Percentiles rank a stretch among this genome's conserved stretches.
phyloP scores from a whole-genome alignment of 306 rosid species.

The Dalbergia cultrata region DNA sequence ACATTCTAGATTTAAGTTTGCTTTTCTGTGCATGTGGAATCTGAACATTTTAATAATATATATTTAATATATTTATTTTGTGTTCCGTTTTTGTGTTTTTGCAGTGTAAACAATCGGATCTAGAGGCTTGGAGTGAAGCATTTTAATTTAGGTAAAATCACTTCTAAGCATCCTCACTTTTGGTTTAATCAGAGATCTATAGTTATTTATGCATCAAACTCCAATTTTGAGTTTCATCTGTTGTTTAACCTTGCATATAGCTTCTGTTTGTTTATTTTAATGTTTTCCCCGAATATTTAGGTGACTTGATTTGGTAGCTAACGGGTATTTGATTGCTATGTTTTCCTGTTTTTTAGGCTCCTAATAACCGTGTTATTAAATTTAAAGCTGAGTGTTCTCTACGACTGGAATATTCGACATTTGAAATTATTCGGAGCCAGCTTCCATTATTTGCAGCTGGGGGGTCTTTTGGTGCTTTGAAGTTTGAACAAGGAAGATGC shows the following conservation, averaged over 20 bases:
- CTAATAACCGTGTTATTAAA: conserved; percentile 50
- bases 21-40: conserved; percentile 41
- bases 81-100: conserved; percentile 41
- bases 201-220: conserved; percentile 36
- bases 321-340: conserved; percentile 63
- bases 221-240: conserved; percentile 42
- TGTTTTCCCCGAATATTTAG: conserved; percentile 59
- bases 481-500: conserved; percentile 69
- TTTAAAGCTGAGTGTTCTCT: conserved; percentile 41
- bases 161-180: conserved; percentile 31
- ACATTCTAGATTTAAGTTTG: conserved; percentile 44
- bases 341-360: conserved; percentile 68
- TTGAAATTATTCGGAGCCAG: conserved; percentile 41
- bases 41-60: conserved; percentile 17
- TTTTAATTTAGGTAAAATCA: conserved; percentile 45
- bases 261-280: conserved; percentile 41
- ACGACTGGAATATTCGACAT: conserved; percentile 18
- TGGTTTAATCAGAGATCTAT: conserved; percentile 55
- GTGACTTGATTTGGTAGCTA: conserved; percentile 50
- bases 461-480: conserved; percentile 30
- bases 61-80: not conserved
- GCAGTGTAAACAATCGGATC: conserved; percentile 67
- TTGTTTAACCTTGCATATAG: not conserved
- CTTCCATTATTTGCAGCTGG: conserved; percentile 41
- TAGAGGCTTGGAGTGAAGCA: conserved; percentile 49